Conservation (phyloP, 176 grass and related monocot genomes). For the Metroxylon sagu region DNA sequence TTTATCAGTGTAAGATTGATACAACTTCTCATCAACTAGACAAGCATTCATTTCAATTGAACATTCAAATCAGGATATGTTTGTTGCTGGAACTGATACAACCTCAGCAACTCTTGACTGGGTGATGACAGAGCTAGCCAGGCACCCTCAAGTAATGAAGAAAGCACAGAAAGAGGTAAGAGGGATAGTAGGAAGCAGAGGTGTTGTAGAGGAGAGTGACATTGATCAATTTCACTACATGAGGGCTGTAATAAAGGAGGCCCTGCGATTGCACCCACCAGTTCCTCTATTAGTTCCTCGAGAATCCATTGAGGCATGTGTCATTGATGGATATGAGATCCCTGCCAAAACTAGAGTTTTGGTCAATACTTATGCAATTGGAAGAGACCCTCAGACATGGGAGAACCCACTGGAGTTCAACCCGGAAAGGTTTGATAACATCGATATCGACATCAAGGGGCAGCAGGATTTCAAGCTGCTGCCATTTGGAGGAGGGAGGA, state of each 20-base stretch:
- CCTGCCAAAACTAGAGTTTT: slow-evolving; percentile 31
- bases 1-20: no score
- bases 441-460: slow-evolving; percentile 32
- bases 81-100: slow-evolving; percentile 32
- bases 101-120: slow-evolving; percentile 21
- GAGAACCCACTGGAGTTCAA: slow-evolving; percentile 27
- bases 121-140: slow-evolving; percentile 32
- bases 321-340: slow-evolving; percentile 39
- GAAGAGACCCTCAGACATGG: slow-evolving; percentile 35
- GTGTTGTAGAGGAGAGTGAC: slow-evolving; percentile 24
- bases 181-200: slow-evolving; percentile 18
- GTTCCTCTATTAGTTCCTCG: slow-evolving; percentile 27
- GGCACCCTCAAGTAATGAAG: slow-evolving; percentile 10
- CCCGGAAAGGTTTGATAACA: slow-evolving; percentile 32
- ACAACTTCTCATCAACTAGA: no score
- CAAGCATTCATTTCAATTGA: no score
- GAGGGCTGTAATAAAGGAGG: slow-evolving; percentile 36
- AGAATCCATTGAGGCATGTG: slow-evolving; percentile 22
- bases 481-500: slow-evolving; percentile 38
- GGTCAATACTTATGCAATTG: slow-evolving; percentile 46
- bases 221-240: slow-evolving; percentile 21
- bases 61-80: slow-evolving; percentile 24
- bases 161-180: slow-evolving; percentile 38
- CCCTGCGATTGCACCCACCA: slow-evolving; percentile 31
- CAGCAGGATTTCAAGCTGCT: slow-evolving; percentile 35